Evolutionary conservation across 1,284 basidiomycete species (phyloP), one percentile per base, ranked within the genome.

Genomic region (Tetrapyrgos nigripes): DNA sequence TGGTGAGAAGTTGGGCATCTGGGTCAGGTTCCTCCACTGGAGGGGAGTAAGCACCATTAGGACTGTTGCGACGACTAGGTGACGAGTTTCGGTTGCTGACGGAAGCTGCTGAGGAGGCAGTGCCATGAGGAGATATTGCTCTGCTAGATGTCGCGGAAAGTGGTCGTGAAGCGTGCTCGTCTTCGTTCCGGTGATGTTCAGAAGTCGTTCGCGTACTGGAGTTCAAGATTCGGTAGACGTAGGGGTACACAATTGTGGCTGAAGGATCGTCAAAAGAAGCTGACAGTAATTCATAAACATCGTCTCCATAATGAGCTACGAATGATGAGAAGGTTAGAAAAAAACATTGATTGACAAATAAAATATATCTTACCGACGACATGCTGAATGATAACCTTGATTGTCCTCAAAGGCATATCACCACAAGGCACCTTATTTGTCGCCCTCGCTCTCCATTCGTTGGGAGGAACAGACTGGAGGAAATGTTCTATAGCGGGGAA

Each of bases 341-440:
- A 51, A 35, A 29, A 8, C 13, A 48, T 6, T 29, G 24, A 55
- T 63, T 43, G 64, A 58, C 21, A 55, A 58, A 64, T 52, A 13
- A 14, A 35, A 45, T 59, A 47, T 5, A 14, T 85, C 94, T 79
- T 66, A 95, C 94, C 90, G 64, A 97, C 93, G 58, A 97, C 86
- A 71, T 97, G 94, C 75, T 98, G 96, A 37, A 98, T 92, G 64
- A 98, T 94, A 27, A 97, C 96, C 79, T 99, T 99, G 74, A 98
- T 92, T 1, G 97, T 99, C 58, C 97, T 84, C 65, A 99, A 76
- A 2, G 97, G 97, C 93, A 99, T 93, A 70, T 99, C 97, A 43
- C 94, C 96, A 67, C 97, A 91, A 2, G 97, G 95, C 0, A 98
- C 86, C 62, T 92, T 92, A 69, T 94, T 94, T 3, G 89, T 90